Conservation (phyloP, 2,329 filamentous ascomycete species). For the Xylaria sp. region DNA sequence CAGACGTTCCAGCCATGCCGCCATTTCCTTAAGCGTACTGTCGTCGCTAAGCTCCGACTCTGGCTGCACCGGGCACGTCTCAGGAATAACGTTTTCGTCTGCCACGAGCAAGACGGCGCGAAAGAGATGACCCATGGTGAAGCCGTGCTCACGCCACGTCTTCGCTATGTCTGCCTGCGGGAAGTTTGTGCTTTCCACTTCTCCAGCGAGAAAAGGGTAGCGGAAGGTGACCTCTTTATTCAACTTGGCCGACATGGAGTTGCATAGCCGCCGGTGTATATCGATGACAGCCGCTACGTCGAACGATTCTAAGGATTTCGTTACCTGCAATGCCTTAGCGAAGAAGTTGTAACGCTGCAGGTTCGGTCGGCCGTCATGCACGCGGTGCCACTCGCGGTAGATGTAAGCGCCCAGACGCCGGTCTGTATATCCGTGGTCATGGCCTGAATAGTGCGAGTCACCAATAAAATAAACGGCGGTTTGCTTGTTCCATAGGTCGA, state of each 20-base stretch:
- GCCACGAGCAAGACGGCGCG: conserved; percentile 36
- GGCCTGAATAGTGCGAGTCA: conserved; percentile 33
- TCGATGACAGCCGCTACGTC: conserved; percentile 36
- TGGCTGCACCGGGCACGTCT: conserved; percentile 33
- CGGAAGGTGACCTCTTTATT: conserved; percentile 36
- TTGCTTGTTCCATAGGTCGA: conserved; percentile 38
- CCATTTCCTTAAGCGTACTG: conserved; percentile 31
- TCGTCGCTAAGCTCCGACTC: conserved; percentile 28
- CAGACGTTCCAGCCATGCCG: conserved; percentile 35
- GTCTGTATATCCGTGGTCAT: conserved; percentile 37
- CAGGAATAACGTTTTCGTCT: conserved; percentile 37
- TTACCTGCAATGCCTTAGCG: conserved; percentile 37
- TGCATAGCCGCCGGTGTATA: conserved; percentile 36
- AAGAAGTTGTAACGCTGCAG: conserved; percentile 39
- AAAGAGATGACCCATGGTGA: conserved; percentile 37
- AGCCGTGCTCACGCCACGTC: conserved; percentile 37
- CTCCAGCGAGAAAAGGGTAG: conserved; percentile 31
- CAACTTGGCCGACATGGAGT: conserved; percentile 35
- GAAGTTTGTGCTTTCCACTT: conserved; percentile 34
- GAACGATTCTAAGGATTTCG: conserved; percentile 35
- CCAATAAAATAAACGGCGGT: conserved; percentile 39
- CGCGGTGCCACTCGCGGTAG: conserved; percentile 36
- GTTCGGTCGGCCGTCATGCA: conserved; percentile 36
- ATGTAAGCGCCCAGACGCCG: conserved; percentile 37
- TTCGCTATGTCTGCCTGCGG: conserved; percentile 36